Conservation (phyloP, 495 filamentous ascomycete species). For the Neurospora sp. region DNA sequence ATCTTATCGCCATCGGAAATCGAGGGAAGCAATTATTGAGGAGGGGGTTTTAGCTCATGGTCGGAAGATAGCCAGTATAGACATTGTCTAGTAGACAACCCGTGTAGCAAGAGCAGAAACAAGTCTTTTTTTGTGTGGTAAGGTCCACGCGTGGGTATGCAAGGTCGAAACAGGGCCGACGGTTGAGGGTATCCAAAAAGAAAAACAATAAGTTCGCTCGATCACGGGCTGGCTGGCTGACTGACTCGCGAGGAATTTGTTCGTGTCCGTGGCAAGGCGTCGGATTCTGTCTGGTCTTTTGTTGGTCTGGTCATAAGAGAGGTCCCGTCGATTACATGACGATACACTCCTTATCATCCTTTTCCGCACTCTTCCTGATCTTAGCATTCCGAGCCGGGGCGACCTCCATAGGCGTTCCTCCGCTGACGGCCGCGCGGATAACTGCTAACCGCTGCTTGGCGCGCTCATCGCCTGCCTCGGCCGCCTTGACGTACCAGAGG, state of each 20-base stretch:
- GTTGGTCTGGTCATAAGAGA: background rate
- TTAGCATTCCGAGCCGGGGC: constrained; percentile 37
- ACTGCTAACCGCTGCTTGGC: constrained; percentile 78
- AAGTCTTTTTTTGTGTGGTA: background rate
- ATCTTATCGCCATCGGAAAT: background rate
- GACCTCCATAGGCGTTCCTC: constrained; percentile 48
- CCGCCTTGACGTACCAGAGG: constrained; percentile 96
- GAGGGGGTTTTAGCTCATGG: background rate
- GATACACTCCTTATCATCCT: constrained; percentile 47
- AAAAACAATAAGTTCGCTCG: background rate
- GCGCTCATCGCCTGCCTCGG: constrained; percentile 82
- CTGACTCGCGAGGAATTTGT: background rate
- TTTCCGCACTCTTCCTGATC: constrained; percentile 38
- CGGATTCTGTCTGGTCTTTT: background rate
- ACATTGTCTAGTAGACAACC: background rate
- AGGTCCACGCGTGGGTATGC: background rate
- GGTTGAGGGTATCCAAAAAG: background rate
- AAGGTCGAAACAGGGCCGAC: background rate
- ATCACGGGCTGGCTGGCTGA: background rate
- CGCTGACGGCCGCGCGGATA: constrained; percentile 77
- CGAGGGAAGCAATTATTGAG: background rate
- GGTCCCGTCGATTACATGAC: constrained; percentile 40
- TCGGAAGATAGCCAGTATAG: background rate
- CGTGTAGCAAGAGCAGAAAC: background rate
- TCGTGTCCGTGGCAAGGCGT: background rate